Base-by-base conservation (phyloP, 257 asterid genomes). In the Nicotiana noctiflora region DNA sequence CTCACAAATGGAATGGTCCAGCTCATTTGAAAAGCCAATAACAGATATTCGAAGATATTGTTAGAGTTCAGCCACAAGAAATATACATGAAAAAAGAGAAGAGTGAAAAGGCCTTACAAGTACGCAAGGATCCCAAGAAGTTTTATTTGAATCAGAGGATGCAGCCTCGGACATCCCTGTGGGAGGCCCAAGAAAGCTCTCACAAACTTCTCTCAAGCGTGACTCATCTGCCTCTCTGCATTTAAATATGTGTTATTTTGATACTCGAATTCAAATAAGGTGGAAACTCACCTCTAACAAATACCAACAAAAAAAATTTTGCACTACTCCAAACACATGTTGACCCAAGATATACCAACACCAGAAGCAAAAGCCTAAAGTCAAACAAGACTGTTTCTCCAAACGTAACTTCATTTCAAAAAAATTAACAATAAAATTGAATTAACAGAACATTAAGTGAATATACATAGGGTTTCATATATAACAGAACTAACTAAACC, bases 161-260 rank as follows among this genome's bases (percentile, higher is more conserved):
- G 89, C 81, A 60, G 88, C 77, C 85, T 88, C 94, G 25, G 84
- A 83, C 96, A 94, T 94, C 79, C 99, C 98, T 29, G 86, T 83
- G 3, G 99, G 99, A 83, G 99, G 99, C 70, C 98, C 99, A 79
- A 96, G 97, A 88, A 94, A 96, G 87, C 88, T 92, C 89, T 94
- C 98, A 62, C 99, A 96, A 82, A 96, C 92, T 89, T 96, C 99
- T 76, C 98, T 88, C 84, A 96, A 72, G 31, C 99, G 97, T 75
- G 91, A 88, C 83, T 91, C 98, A 65, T 96, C 99, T 62, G 96
- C 94, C 85, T 94, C 99, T 85, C 98, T 96, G 88, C 79, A 72
- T 72, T 72, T 46, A 72, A 72, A 72, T 19, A 14, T 46, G 12
- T 6, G 60, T 72, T 64, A 64, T 31, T 72, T 23, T 7, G 57